Percentiles rank a stretch among this genome's conserved stretches.
Evolutionary conservation across 1,284 basidiomycete genomes (phyloP).

Genomic region (Sporisorium exsertum): DNA sequence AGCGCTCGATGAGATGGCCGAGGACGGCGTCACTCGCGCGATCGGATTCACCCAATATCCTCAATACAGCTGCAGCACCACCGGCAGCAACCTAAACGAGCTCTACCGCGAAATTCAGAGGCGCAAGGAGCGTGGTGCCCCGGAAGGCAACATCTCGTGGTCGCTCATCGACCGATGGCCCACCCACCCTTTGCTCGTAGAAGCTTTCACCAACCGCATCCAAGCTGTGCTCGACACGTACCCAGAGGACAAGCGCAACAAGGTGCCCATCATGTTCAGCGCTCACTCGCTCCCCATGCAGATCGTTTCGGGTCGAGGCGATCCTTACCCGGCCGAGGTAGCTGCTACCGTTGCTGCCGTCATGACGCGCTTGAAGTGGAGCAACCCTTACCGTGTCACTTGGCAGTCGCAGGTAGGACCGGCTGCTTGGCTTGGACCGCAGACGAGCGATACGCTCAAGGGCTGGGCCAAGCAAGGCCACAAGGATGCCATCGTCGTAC

Average conservation of each 20-base stretch:
- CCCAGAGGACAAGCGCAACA: constrained; percentile 75
- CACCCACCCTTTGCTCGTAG: constrained; percentile 90
- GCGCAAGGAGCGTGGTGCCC: constrained; percentile 62
- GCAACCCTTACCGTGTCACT: constrained; percentile 81
- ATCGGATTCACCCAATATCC: constrained; percentile 99
- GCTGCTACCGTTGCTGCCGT: constrained; percentile 79
- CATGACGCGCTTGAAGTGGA: constrained; percentile 66
- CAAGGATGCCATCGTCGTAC: constrained; percentile 89
- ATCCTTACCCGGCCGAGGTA: constrained; percentile 96
- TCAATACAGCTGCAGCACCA: constrained; percentile 98
- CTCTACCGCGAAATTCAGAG: constrained; percentile 76
- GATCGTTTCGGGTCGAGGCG: constrained; percentile 77
- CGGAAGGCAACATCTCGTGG: constrained; percentile 82
- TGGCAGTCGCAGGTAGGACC: constrained; percentile 99
- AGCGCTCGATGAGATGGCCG: constrained; percentile 84
- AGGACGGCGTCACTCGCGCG: constrained; percentile 90
- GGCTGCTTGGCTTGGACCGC: constrained; percentile 97
- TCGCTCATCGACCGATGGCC: constrained; percentile 99
- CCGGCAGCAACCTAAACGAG: constrained; percentile 96
- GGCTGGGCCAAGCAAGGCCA: constrained; percentile 88
- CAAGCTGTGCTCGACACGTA: constrained; percentile 85
- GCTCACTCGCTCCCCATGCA: constrained; percentile 94
- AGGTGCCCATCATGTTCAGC: constrained; percentile 91
- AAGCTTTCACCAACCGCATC: constrained; percentile 91
- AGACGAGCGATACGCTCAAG: constrained; percentile 91